phyloP scores from a whole-genome alignment of 176 grass and related monocot genomes.

The Leersia perrieri region DNA sequence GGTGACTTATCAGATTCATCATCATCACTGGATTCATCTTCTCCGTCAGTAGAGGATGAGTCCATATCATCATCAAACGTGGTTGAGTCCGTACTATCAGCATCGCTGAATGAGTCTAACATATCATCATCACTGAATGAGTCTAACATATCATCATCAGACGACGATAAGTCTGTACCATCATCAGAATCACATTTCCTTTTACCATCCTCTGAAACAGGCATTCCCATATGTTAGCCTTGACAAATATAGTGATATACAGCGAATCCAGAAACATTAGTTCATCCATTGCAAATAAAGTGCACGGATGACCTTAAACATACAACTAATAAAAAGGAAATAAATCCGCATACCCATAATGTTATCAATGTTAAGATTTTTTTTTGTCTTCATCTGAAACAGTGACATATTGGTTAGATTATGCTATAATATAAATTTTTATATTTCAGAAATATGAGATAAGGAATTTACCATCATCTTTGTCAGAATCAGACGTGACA shows the following conservation, averaged over 20 bases:
- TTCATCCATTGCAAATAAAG: background rate
- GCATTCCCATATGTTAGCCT: slow-evolving; percentile 29
- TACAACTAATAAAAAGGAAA: background rate
- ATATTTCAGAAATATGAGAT: background rate
- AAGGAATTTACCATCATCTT: slow-evolving; percentile 21
- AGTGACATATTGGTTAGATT: background rate
- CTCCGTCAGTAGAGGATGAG: background rate
- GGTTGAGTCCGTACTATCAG: slow-evolving; percentile 14
- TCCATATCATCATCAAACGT: background rate
- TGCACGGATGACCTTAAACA: background rate
- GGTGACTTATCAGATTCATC: slow-evolving; percentile 1
- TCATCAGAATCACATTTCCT: slow-evolving; percentile 29
- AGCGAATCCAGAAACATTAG: background rate
- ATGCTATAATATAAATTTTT: background rate
- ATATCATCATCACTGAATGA: background rate
- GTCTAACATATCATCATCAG: background rate
- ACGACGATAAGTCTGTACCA: slow-evolving; percentile 12
- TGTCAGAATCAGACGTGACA: slow-evolving; percentile 4
- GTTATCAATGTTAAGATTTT: background rate
- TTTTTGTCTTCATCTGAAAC: slow-evolving; percentile 30
- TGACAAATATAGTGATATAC: slow-evolving; percentile 14
- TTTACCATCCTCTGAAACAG: background rate
- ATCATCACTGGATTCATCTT: slow-evolving; percentile 1
- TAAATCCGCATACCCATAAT: background rate
- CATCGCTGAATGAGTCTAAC: background rate